Conservation (phyloP, 495 filamentous ascomycete genomes). For the Penicillium pancosmium region DNA sequence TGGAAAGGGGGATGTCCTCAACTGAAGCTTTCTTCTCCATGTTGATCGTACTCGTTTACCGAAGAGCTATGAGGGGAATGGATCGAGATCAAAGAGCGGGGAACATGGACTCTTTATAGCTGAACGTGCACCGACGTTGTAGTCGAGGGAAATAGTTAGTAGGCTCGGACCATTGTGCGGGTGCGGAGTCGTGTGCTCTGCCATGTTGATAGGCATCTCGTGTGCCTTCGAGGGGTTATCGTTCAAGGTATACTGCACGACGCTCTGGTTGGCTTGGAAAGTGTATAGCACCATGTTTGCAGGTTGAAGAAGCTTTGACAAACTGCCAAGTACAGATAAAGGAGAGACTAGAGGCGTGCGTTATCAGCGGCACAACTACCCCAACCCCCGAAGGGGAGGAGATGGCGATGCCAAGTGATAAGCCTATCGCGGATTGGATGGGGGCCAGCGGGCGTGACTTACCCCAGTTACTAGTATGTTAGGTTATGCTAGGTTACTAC, state of each 20-base stretch:
- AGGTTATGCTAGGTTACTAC: no score
- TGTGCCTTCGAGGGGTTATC: constrained; percentile 8
- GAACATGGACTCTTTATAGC: constrained; percentile 16
- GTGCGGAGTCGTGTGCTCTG: constrained; percentile 11
- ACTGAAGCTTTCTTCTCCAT: constrained; percentile 32
- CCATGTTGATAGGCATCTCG: constrained; percentile 11
- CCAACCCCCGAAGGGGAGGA: constrained; percentile 31
- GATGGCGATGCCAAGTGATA: constrained; percentile 43
- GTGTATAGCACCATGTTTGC: not conserved
- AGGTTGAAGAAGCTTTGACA: not conserved
- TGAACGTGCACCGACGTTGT: constrained; percentile 13
- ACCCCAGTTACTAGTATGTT: not conserved
- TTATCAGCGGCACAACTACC: constrained; percentile 7
- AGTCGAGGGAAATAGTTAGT: constrained; percentile 5
- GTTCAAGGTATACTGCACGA: not conserved
- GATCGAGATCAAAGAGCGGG: constrained; percentile 8
- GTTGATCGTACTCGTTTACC: constrained; percentile 11
- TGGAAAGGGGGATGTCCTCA: constrained; percentile 15
- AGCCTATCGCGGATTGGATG: constrained; percentile 22
- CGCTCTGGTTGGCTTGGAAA: not conserved
- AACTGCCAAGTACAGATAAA: constrained; percentile 3
- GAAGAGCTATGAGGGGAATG: constrained; percentile 5
- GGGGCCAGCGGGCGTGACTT: not conserved
- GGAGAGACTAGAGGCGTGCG: constrained; percentile 8
- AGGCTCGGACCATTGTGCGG: constrained; percentile 8